Evolutionary conservation across 2,329 filamentous ascomycete genomes (phyloP).

Genomic region (Colletotrichum ledebouriae): DNA sequence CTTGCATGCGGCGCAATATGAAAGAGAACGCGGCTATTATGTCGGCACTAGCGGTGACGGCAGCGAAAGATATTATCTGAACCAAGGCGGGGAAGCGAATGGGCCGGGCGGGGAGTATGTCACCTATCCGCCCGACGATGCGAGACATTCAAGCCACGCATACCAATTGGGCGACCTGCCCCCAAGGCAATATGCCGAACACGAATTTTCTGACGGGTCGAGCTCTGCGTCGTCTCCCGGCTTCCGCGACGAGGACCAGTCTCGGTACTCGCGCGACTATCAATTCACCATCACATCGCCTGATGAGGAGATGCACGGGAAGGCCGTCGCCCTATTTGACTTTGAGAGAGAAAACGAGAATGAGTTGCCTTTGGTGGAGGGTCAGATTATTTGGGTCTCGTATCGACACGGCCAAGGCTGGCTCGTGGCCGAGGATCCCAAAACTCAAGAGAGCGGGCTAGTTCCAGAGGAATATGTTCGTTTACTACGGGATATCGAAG

Average conservation of each 20-base stretch:
- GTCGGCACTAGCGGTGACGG: constrained; percentile 77
- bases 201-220: constrained; percentile 71
- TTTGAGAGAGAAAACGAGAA: constrained; percentile 97
- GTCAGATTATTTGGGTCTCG: constrained; percentile 95
- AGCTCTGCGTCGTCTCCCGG: constrained; percentile 71
- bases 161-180: constrained; percentile 62
- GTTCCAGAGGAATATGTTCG: constrained; percentile 98
- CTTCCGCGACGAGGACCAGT: constrained; percentile 74
- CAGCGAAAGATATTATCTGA: constrained; percentile 81
- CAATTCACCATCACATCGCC: constrained; percentile 95
- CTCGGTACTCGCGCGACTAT: constrained; percentile 90
- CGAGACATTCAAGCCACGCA: constrained; percentile 66
- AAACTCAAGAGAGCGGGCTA: constrained; percentile 91
- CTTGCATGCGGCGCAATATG: constrained; percentile 64
- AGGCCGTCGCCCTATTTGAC: constrained; percentile 94
- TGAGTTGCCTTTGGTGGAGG: constrained; percentile 90
- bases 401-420: constrained; percentile 97
- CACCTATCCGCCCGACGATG: constrained; percentile 78
- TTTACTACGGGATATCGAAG: constrained; percentile 91
- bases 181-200: constrained; percentile 60
- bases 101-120: constrained; percentile 85
- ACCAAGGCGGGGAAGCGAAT: constrained; percentile 76
- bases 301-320: constrained; percentile 98
- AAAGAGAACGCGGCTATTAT: constrained; percentile 75
- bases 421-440: constrained; percentile 96